Percentiles rank a stretch among this genome's conserved stretches.
phyloP scores from a whole-genome alignment of 345 rosid species.

The Moricandia moricandioides region DNA sequence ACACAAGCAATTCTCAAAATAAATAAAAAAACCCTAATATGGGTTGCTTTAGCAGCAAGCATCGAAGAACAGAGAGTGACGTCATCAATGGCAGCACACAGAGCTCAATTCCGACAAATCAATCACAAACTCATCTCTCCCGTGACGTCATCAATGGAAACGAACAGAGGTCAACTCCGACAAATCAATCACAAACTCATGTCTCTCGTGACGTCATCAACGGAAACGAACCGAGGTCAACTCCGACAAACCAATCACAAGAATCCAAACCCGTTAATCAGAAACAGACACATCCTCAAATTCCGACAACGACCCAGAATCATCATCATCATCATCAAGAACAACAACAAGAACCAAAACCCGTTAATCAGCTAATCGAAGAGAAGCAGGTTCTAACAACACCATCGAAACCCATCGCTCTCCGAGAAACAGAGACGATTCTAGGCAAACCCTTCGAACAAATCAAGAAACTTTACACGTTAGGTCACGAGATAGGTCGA shows the following conservation, averaged over 20 bases:
- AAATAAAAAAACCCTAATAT: slow-evolving; percentile 18
- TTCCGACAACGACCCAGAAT: slow-evolving; percentile 23
- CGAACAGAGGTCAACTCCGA: slow-evolving; percentile 28
- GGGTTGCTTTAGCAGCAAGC: slow-evolving; percentile 65
- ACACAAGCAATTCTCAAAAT: slow-evolving; percentile 10
- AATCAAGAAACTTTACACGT: slow-evolving; percentile 47
- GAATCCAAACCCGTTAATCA: too few relatives aligned
- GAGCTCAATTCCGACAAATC: slow-evolving; percentile 25
- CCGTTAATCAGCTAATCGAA: slow-evolving; percentile 2
- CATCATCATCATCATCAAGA: not conserved
- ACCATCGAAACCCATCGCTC: slow-evolving; percentile 25
- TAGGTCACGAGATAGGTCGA: slow-evolving; percentile 77
- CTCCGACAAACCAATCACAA: not conserved
- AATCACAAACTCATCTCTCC: slow-evolving; percentile 25
- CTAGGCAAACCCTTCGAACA: slow-evolving; percentile 63
- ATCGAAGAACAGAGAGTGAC: slow-evolving; percentile 29
- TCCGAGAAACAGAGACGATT: slow-evolving; percentile 42
- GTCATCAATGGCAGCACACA: slow-evolving; percentile 32
- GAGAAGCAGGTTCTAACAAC: slow-evolving; percentile 3
- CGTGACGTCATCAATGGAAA: slow-evolving; percentile 32
- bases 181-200: slow-evolving; percentile 21
- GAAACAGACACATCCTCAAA: slow-evolving; percentile 33
- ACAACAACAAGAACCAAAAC: slow-evolving; percentile 16
- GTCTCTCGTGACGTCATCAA: slow-evolving; percentile 12
- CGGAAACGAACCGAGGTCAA: not conserved